These are phyloP conservation scores for Diaporthe longicolla DNA, from an alignment of 2,329 filamentous ascomycete species.

Conservation along the genomic window DNA sequence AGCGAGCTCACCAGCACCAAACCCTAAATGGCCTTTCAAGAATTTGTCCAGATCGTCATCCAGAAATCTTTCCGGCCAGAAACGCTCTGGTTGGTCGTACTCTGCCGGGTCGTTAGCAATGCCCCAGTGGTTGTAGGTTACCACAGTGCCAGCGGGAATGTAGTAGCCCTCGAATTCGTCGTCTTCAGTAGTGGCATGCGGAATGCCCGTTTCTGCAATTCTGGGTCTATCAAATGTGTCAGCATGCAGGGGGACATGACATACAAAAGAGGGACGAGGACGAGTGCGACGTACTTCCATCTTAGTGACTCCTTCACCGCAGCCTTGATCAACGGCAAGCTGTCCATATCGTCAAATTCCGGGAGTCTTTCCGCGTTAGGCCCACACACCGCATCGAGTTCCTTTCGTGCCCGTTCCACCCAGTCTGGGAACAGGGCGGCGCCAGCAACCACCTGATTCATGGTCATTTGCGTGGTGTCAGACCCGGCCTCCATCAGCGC, in stretches of 20 bases:
- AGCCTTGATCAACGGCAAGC: conserved; percentile 9
- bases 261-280: too few relatives aligned
- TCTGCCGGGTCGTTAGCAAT: conserved; percentile 8
- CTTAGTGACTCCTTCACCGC: neutral
- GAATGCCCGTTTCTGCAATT: conserved; percentile 9
- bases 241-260: neutral
- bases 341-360: neutral
- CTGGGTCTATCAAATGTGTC: neutral
- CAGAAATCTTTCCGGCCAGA: conserved; percentile 17
- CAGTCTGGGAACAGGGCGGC: conserved; percentile 15
- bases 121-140: conserved; percentile 12
- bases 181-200: conserved; percentile 7
- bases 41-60: conserved; percentile 7
- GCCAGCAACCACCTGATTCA: conserved; percentile 7
- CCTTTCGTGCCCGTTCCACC: conserved; percentile 6
- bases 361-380: neutral
- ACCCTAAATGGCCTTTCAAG: neutral
- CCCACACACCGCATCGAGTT: conserved; percentile 1
- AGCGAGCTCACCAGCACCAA: neutral
- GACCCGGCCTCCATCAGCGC: conserved; percentile 4
- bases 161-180: conserved; percentile 10
- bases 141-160: conserved; percentile 11
- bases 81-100: neutral
- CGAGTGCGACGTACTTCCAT: neutral
- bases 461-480: neutral